phyloP scores from a whole-genome alignment of 169 alveolate species.

The Plasmodium inui region DNA sequence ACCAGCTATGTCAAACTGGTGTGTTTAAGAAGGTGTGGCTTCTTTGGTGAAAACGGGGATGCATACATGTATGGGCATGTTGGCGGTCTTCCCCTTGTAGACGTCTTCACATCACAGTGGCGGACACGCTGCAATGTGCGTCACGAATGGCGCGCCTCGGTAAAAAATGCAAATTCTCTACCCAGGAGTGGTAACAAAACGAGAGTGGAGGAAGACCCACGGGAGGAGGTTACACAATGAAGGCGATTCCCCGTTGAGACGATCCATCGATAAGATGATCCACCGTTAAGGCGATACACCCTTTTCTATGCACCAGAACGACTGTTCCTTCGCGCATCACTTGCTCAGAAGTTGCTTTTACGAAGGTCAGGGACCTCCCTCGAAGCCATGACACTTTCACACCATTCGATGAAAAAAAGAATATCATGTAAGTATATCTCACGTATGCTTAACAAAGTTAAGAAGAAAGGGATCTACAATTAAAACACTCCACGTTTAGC shows the following conservation, averaged over 20 bases:
- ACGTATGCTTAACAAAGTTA: not conserved
- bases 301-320: not conserved
- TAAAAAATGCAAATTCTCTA: not conserved
- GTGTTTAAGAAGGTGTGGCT: not conserved
- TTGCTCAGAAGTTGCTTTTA: not conserved
- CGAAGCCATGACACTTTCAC: not conserved
- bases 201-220: not conserved
- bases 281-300: too few species aligned
- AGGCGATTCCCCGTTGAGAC: not conserved
- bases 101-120: not conserved
- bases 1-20: not conserved
- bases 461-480: not conserved
- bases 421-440: not conserved
- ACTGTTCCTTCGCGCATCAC: not conserved
- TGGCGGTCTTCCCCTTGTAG: not conserved
- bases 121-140: not conserved
- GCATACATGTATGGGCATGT: not conserved
- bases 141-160: not conserved
- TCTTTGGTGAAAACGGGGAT: not conserved
- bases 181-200: not conserved
- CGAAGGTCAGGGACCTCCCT: not conserved
- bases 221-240: not conserved
- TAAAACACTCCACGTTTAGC: not conserved
- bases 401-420: not conserved
- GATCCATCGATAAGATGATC: too few species aligned